Evolutionary conservation across 345 rosid genomes (phyloP).

Genomic region (Abelmoschus esculentus): DNA sequence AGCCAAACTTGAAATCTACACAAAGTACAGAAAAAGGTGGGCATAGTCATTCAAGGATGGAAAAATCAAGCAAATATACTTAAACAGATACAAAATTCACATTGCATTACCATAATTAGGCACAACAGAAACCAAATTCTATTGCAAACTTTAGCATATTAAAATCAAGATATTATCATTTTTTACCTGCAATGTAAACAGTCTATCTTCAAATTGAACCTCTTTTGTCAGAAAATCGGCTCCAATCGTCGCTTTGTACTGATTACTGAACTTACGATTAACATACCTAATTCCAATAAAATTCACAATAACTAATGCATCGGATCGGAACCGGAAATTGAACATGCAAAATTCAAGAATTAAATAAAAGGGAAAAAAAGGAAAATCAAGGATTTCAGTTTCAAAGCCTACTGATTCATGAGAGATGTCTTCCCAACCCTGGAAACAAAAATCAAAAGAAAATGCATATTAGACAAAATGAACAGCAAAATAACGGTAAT

Average conservation of each 20-base stretch:
- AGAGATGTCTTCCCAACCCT: slow-evolving; percentile 94
- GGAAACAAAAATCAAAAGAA: not conserved
- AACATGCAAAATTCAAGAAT: not conserved
- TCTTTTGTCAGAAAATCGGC: slow-evolving; percentile 93
- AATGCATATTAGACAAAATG: not conserved
- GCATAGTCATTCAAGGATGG: not conserved
- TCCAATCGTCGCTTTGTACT: slow-evolving; percentile 92
- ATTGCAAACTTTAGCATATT: not conserved
- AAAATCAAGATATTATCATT: too few relatives aligned
- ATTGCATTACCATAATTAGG: not conserved
- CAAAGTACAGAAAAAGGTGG: not conserved
- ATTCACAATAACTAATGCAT: not conserved
- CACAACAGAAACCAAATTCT: not conserved
- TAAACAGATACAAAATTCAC: not conserved
- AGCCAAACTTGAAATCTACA: not conserved
- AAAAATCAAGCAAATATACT: too few relatives aligned
- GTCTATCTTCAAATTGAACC: slow-evolving; percentile 78
- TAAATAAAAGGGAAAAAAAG: not conserved
- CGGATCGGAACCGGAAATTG: not conserved
- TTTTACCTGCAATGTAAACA: slow-evolving; percentile 83
- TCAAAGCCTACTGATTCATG: slow-evolving; percentile 77
- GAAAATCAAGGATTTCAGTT: slow-evolving; percentile 10
- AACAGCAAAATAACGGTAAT: not conserved
- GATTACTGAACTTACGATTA: slow-evolving; percentile 84
- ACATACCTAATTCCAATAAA: slow-evolving; percentile 51